Percentiles rank a stretch among this genome's conserved stretches.
Conservation (phyloP, 306 rosid genomes). For the Morella rubra region DNA sequence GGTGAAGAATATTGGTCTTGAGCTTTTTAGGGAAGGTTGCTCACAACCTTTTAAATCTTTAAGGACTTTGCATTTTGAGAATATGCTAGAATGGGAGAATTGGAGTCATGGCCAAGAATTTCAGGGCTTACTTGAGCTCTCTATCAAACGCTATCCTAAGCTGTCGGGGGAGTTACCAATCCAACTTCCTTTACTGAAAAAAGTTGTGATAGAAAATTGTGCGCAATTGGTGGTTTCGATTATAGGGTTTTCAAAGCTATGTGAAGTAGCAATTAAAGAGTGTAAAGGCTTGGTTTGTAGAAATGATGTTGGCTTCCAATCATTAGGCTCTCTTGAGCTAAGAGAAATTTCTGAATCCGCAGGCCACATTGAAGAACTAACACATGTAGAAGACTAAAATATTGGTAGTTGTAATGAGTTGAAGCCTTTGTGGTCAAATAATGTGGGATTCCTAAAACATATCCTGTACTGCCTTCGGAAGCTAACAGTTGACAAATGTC, state of each 20-base stretch:
- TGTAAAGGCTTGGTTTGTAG: background rate
- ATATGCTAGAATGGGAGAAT: background rate
- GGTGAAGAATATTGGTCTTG: background rate
- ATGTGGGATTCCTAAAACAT: background rate
- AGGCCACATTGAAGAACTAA: background rate
- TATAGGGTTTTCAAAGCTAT: background rate
- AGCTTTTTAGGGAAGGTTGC: conserved; percentile 1
- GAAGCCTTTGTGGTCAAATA: background rate
- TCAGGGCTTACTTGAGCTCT: background rate
- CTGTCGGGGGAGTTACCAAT: conserved; percentile 1
- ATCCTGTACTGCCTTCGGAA: background rate
- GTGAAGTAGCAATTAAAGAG: background rate
- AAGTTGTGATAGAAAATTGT: background rate
- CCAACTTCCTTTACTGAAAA: background rate
- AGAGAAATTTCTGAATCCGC: background rate
- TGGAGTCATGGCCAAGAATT: background rate
- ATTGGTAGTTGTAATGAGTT: background rate
- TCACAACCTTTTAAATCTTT: background rate
- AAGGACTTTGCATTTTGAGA: background rate
- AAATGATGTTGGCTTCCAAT: background rate
- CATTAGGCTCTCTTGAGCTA: background rate
- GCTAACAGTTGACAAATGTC: background rate
- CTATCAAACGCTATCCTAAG: background rate
- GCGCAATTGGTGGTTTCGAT: background rate
- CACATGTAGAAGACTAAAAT: background rate